A percentile compares a stretch with the other conserved stretches of the same genome.
phyloP scores from a whole-genome alignment of 371 early-diverging fungal species.

The Nematocida ironsii region DNA sequence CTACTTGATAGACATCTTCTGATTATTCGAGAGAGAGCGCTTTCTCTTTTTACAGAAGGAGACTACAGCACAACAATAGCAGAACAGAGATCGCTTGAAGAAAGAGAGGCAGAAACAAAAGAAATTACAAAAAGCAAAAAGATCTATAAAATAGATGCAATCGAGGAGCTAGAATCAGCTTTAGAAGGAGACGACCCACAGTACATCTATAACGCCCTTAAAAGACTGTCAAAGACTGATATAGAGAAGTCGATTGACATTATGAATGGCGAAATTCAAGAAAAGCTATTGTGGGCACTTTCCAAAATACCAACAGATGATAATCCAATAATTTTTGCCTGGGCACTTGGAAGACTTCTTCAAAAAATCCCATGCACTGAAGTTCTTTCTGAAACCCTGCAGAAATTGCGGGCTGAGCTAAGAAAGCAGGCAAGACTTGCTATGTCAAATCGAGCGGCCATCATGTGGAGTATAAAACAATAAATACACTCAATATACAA shows the following conservation, averaged over 20 bases:
- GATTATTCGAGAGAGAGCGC: slow-evolving; percentile 25
- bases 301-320: neutral
- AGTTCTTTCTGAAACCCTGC: neutral
- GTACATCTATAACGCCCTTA: slow-evolving; percentile 15
- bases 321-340: slow-evolving; percentile 28
- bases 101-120: slow-evolving; percentile 20
- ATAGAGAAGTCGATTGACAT: slow-evolving; percentile 25
- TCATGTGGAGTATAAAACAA: slow-evolving; percentile 10
- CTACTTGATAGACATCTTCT: neutral
- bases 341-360: slow-evolving; percentile 21
- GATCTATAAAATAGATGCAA: slow-evolving; percentile 19
- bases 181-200: slow-evolving; percentile 6
- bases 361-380: slow-evolving; percentile 1
- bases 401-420: neutral
- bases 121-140: slow-evolving; percentile 26
- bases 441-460: slow-evolving; percentile 12
- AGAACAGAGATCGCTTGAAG: slow-evolving; percentile 18
- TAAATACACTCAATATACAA: neutral
- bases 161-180: slow-evolving; percentile 17
- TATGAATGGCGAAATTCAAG: slow-evolving; percentile 30
- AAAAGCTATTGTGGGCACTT: neutral
- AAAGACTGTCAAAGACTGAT: slow-evolving; percentile 19
- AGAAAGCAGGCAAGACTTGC: slow-evolving; percentile 4
- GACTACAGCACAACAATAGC: slow-evolving; percentile 30
- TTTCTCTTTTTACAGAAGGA: slow-evolving; percentile 26